Evolutionary conservation across 768 basidiomycete genomes (phyloP), one percentile per base, ranked within the genome.

Genomic region (Boletellus sp.): DNA sequence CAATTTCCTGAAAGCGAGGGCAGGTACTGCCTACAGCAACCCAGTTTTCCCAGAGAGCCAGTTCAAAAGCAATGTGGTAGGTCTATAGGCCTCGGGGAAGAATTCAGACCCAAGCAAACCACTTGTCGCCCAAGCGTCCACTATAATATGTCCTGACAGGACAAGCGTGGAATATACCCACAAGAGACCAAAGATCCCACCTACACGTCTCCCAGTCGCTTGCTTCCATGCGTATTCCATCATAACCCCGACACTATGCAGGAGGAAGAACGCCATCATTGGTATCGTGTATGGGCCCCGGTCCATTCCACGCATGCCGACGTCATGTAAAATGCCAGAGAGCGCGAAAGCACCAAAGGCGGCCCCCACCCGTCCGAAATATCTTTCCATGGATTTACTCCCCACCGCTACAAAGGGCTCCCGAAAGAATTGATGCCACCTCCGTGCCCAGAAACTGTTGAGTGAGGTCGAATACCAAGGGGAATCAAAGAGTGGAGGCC

Each of bases 351-450:
- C 77, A 7, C 83, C 84, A 3, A 87, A 48, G 8, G 85, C 67
- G 4, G 61, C 65, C 5, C 80, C 81, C 3, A 60, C 48, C 17
- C 75, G 74, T 20, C 85, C 83, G 23, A 79, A 57, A 5, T 79
- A 52, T 45, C 57, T 58, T 23, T 61, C 60, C 23, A 79, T 44
- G 0, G 79, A 78, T 28, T 67, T 69, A 10, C 69, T 69, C 12
- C 83, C 84, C n/a, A 80, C 52, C 12, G 61, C 64, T 36, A 84
- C 64, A 56, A 87, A 86, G 33, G 64, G 58, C 38, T 81, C 75
- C 10, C 84, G 75, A 58, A 85, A 83, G 6, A 80, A 51, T 56
- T 86, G 84, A 55, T 88, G 86, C 86, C 87, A 88, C n/a, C 76
- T 67, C 48, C 53, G 62, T 4, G 75, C 71, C 87, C 86, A 88